Base-by-base conservation (phyloP, 2,329 filamentous ascomycete species). In the Acrocalymma vagum region DNA sequence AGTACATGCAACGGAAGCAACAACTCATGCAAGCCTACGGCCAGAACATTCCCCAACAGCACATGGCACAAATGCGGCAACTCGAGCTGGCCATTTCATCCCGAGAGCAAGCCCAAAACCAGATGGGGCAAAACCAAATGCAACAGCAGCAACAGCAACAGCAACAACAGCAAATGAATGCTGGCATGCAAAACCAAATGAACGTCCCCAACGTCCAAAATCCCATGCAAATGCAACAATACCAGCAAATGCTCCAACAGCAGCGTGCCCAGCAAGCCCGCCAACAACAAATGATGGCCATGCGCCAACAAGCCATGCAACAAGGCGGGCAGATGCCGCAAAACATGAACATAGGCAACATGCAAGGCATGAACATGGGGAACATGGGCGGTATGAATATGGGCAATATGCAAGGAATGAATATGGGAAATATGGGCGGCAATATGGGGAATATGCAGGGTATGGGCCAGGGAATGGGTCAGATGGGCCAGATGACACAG, bases 321-420 rank as follows among this genome's bases (percentile, higher is more conserved):
- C 57, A 67, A 43, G 50, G 55, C 26, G 56, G 53, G 6, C 55
- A 66, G 28, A 53, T 64, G 26, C 57, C 50, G 1, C 53, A 55
- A 26, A 52, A 52, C n/a, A 65, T 67, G 57, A n/a, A n/a, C n/a
- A 65, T 65, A 59, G 56, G 57, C 45, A 58, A 56, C 39, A 67
- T 62, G 60, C 62, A 54, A 46, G 52, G 51, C 29, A 66, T 69
- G 50, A 60, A 56, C 36, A 58, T 59, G 53, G 45, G 43, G 18
- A 55, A 54, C 21, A 51, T 53, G 48, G 27, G 15, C 11, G 43
- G 42, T 23, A 48, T 53, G 42, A 36, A 46, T 25, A 47, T 42
- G n/a, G n/a, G 42, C 29, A 43, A 50, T 4, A 59, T 56, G 55
- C 42, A 31, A 38, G 59, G 49, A 26, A 62, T 50, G 50, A 55